Base-by-base conservation (phyloP, 2,329 filamentous ascomycete genomes). In the Alternaria sp. region DNA sequence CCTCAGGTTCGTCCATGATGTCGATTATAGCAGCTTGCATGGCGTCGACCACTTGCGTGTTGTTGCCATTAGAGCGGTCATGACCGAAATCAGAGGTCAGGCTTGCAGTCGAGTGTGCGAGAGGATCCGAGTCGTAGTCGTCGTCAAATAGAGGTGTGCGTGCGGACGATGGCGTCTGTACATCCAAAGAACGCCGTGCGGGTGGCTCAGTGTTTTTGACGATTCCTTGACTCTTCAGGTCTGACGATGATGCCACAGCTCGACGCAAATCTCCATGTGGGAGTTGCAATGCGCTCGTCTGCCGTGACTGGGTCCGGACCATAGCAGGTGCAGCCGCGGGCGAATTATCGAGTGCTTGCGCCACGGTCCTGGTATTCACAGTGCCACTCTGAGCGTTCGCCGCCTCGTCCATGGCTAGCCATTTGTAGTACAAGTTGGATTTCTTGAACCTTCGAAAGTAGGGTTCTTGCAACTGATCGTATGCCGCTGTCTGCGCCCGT, bases 361-460 rank as follows among this genome's bases (percentile, higher is more conserved):
- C 66, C 9, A 73, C 68, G 6, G 61, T 61, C 24, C 61, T 74
- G 1, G 68, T 70, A 36, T 65, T 72, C 3, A 72, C 54, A 34
- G 70, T 59, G 41, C 66, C 73, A 13, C 65, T 65, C 6, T 76
- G 69, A 11, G 74, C 58, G 56, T 75, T 72, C 5, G 79, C 76
- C 29, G 79, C 78, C 77, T 97, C 93, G 70, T 96, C 92, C 11
- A 94, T 91, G 7, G 94, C 92, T 1, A 99, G 83, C 74, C 93
- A 97, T 76, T 99, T 99, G 82, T 95, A 98, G 75, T 93, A 99
- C 0, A 99, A 79, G 72, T 98, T 95, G 0, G 95, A 97, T 67
- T 88, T 91, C 72, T 93, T 96, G 81, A 99, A 99, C 21, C 86
- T 87, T 17, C 90, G 88, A 63, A 95, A 95, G 72, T 96, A 87